Conservation (phyloP, 768 basidiomycete genomes). For the Tremella mesenterica region DNA sequence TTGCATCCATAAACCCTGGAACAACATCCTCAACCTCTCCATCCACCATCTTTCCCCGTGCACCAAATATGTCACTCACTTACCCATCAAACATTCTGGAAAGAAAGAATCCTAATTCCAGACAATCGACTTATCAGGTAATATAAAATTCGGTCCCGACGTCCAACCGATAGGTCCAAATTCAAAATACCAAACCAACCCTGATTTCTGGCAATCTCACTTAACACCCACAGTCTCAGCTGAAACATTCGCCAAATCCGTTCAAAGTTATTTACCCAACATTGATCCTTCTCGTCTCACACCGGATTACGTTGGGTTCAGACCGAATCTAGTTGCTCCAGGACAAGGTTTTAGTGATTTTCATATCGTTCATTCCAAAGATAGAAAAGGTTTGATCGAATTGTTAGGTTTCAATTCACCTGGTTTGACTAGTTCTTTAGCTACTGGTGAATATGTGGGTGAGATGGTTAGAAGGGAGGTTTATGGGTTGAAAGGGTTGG, state of each 20-base stretch:
- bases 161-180: conserved; percentile 67
- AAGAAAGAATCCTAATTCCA: conserved; percentile 9
- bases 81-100: too few species aligned
- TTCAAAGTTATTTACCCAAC: conserved; percentile 45
- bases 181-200: conserved; percentile 33
- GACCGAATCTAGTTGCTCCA: conserved; percentile 77
- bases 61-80: too few species aligned
- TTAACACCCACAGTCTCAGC: conserved; percentile 14
- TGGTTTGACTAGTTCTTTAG: conserved; percentile 76
- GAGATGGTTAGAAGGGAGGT: conserved; percentile 43
- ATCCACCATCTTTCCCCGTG: too few species aligned
- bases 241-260: conserved; percentile 25
- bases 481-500: conserved; percentile 13
- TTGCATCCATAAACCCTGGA: too few species aligned
- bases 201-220: conserved; percentile 18
- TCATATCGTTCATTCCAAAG: conserved; percentile 51
- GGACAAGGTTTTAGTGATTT: conserved; percentile 77
- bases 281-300: conserved; percentile 29
- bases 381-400: conserved; percentile 56
- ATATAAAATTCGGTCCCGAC: conserved; percentile 86
- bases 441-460: conserved; percentile 74
- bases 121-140: conserved; percentile 65
- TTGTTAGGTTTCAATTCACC: conserved; percentile 87
- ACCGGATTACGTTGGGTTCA: conserved; percentile 44
- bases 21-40: too few species aligned